Evolutionary conservation across 1,284 basidiomycete genomes (phyloP), one percentile per base, ranked within the genome.

Genomic region (Cryptococcus deneoformans): DNA sequence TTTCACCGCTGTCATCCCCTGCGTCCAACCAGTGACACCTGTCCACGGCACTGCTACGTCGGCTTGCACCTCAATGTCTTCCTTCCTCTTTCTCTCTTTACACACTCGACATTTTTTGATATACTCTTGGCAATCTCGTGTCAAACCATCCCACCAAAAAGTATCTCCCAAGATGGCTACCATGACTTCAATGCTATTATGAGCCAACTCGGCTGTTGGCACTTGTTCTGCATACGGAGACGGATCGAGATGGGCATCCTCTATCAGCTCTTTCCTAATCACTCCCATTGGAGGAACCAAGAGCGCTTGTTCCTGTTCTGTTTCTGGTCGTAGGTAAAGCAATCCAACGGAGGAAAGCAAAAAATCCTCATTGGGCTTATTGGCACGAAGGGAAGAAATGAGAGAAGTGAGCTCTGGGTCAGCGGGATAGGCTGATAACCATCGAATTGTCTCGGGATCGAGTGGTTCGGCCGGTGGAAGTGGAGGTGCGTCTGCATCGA

Each of bases 121-220:
- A 48, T 55, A 64, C 10, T 37, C 51, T 38, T 58, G 40, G 16
- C 59, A 56, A 58, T 70, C 69, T 16, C 56, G 53, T 14, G 64
- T 59, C 42, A 72, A 66, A 14, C 54, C 58, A 12, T 56, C 56
- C 70, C 70, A 72, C 70, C 70, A 72, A 52, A 71, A 72, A 14
- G 63, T 69, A 43, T 62, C 55, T 3, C 44, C 39, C 6, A 72
- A 40, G 1, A 52, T 47, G n/a, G 38, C 37, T 14, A 65, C 34
- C 65, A 70, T 71, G 2, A 43, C 57, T 9, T 59, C 59, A 11
- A 55, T 38, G 7, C 45, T 49, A 50, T 55, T 53, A 59, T 71
- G 69, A 12, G 53, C 61, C 35, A 29, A 35, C 14, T n/a, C 40
- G 6, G 46, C 51, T 24, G 14, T n/a, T 29, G 38, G 29, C 8